Evolutionary conservation across 768 basidiomycete species (phyloP).

Genomic region (Inosperma sp.): DNA sequence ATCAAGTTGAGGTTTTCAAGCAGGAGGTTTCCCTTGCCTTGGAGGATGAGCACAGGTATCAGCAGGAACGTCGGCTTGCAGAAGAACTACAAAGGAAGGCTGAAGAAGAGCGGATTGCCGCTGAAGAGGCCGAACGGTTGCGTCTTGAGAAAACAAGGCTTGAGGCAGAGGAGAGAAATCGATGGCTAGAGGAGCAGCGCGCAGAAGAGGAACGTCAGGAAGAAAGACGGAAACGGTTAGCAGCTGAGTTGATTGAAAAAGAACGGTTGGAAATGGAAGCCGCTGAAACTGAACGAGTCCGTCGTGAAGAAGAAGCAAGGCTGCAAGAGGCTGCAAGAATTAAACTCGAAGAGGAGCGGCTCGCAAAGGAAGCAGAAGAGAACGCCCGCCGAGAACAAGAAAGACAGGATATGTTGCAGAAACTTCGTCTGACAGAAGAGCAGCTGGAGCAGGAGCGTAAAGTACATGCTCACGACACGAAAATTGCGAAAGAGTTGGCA

Average conservation of each 20-base stretch:
- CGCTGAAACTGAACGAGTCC: conserved; percentile 21
- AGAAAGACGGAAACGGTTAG: conserved; percentile 24
- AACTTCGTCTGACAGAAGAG: conserved; percentile 29
- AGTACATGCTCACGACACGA: conserved; percentile 26
- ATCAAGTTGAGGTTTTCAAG: conserved; percentile 39
- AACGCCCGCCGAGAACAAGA: conserved; percentile 30
- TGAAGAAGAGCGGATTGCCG: conserved; percentile 34
- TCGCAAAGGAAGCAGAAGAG: conserved; percentile 32
- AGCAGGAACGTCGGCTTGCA: conserved; percentile 34
- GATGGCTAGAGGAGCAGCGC: conserved; percentile 26
- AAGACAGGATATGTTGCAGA: conserved; percentile 31
- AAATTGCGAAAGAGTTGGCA: conserved; percentile 19
- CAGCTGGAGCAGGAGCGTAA: conserved; percentile 30
- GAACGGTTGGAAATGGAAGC: conserved; percentile 26
- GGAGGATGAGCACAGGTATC: conserved; percentile 37
- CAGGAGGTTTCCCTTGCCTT: conserved; percentile 39
- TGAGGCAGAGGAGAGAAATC: conserved; percentile 25
- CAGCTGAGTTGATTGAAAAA: conserved; percentile 26
- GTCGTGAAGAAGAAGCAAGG: conserved; percentile 22
- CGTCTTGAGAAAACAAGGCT: conserved; percentile 30
- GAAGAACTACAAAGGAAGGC: conserved; percentile 32
- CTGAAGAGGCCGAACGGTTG: conserved; percentile 34
- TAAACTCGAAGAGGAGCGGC: conserved; percentile 20
- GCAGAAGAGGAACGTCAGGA: conserved; percentile 29
- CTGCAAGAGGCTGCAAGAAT: conserved; percentile 15